These are phyloP conservation scores for Sphagnum tenellum DNA, from an alignment of 225 moss, liverwort and hornwort genomes.

Conservation along the genomic window DNA sequence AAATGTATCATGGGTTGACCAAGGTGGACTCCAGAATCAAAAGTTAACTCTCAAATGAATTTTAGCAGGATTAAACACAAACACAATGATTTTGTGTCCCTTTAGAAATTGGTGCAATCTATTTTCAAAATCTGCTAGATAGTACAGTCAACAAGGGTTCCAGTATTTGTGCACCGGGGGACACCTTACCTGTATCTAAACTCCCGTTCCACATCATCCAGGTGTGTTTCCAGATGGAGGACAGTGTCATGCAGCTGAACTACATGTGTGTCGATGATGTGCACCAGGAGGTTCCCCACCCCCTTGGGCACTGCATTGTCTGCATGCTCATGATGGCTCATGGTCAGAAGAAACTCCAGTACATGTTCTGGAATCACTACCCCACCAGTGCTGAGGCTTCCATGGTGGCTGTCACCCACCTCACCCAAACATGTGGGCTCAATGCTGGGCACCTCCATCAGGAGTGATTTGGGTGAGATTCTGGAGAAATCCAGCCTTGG, in stretches of 20 bases:
- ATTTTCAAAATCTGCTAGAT: too few species aligned
- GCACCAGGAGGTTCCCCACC: slow-evolving; percentile 72
- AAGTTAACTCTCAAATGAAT: too few species aligned
- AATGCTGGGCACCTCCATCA: slow-evolving; percentile 64
- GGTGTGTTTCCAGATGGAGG: slow-evolving; percentile 65
- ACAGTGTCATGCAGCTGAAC: slow-evolving; percentile 87
- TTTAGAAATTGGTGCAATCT: too few species aligned
- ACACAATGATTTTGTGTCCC: too few species aligned
- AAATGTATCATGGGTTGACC: too few species aligned
- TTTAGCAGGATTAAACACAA: too few species aligned
- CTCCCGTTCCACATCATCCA: slow-evolving; percentile 74
- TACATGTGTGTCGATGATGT: slow-evolving; percentile 82
- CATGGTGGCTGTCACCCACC: slow-evolving; percentile 13
- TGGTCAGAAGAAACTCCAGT: slow-evolving; percentile 70
- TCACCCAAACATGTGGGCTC: slow-evolving; percentile 20
- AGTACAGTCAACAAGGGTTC: too few species aligned
- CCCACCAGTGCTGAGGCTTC: slow-evolving; percentile 27
- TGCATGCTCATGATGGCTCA: slow-evolving; percentile 77
- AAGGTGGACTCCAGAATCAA: too few species aligned
- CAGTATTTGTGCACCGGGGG: neutral
- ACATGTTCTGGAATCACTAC: slow-evolving; percentile 84
- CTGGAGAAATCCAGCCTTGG: slow-evolving; percentile 65
- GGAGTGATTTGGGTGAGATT: slow-evolving; percentile 44
- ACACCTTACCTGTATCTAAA: slow-evolving; percentile 48
- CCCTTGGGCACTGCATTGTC: slow-evolving; percentile 71